Evolutionary conservation across 164 flowering plant species (phyloP).

Genomic region (Kingdonia uniflora): DNA sequence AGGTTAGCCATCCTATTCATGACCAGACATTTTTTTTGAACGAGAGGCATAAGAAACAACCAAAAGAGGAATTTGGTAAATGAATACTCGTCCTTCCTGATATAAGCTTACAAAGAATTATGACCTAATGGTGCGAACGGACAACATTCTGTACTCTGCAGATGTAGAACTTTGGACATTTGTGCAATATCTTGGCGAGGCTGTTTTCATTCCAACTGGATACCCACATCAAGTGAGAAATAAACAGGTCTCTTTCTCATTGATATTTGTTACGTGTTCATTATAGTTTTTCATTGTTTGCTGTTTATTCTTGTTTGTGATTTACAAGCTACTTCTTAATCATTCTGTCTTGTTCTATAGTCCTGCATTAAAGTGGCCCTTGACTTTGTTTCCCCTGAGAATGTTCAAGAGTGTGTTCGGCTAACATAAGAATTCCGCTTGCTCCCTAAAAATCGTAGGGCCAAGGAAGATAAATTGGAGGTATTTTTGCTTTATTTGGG

Average conservation of each 20-base stretch:
- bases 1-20: conserved; percentile 80
- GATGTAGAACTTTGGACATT: conserved; percentile 85
- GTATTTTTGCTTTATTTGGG: conserved; percentile 12
- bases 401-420: conserved; percentile 33
- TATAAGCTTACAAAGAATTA: neutral
- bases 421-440: conserved; percentile 37
- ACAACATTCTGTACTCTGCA: conserved; percentile 12
- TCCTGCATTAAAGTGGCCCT: conserved; percentile 46
- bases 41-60: conserved; percentile 53
- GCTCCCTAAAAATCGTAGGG: conserved; percentile 38
- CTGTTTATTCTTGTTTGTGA: neutral
- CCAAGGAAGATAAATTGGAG: conserved; percentile 48
- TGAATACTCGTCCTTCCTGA: neutral
- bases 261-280: neutral
- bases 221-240: conserved; percentile 91
- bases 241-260: conserved; percentile 34
- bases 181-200: conserved; percentile 75
- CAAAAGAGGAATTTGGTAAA: conserved; percentile 73
- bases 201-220: conserved; percentile 80
- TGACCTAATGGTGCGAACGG: neutral
- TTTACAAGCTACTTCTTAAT: too few species aligned
- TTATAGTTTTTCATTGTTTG: neutral
- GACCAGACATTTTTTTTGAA: conserved; percentile 64
- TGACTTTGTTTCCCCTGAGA: conserved; percentile 47
- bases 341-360: conserved; percentile 12